Percentiles rank a stretch among this genome's conserved stretches.
These are phyloP conservation scores for Penicillium sp. DNA, from an alignment of 2,329 filamentous ascomycete genomes.

Conservation along the genomic window DNA sequence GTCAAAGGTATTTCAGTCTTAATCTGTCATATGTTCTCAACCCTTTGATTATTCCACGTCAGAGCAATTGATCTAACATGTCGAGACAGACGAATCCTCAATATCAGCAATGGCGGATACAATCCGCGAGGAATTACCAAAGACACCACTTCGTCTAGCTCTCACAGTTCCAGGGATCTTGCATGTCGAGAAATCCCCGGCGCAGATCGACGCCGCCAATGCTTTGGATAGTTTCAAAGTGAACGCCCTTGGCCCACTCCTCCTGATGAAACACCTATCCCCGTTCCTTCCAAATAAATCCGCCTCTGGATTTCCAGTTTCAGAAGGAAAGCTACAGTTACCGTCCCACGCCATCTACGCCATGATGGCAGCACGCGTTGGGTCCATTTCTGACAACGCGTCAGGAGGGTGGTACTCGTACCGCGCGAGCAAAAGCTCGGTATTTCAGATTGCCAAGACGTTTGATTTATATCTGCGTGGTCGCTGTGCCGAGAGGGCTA, in stretches of 20 bases:
- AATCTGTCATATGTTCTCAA: neutral
- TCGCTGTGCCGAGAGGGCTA: slow-evolving; percentile 62
- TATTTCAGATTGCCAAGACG: slow-evolving; percentile 71
- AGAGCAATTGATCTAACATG: neutral
- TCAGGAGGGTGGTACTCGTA: slow-evolving; percentile 83
- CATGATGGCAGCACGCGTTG: slow-evolving; percentile 78
- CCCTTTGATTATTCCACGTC: no score
- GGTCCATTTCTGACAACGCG: slow-evolving; percentile 71
- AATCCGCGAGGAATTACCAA: slow-evolving; percentile 59
- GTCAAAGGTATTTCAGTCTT: slow-evolving; percentile 54
- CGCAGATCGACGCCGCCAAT: slow-evolving; percentile 63
- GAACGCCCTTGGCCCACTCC: slow-evolving; percentile 73
- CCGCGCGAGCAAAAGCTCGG: slow-evolving; percentile 73
- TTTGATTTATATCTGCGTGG: slow-evolving; percentile 69
- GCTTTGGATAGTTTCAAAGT: slow-evolving; percentile 72
- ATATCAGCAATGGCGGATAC: slow-evolving; percentile 61
- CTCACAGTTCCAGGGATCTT: slow-evolving; percentile 73
- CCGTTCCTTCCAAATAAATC: slow-evolving; percentile 67
- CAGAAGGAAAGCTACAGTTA: slow-evolving; percentile 43
- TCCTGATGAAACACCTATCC: slow-evolving; percentile 76
- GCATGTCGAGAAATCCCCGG: slow-evolving; percentile 70
- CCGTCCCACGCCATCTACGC: slow-evolving; percentile 65
- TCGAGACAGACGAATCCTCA: slow-evolving; percentile 61
- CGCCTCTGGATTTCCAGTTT: slow-evolving; percentile 41
- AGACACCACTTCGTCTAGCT: slow-evolving; percentile 66